Conservation (phyloP, 306 rosid genomes). For the Mimosa bimucronata region DNA sequence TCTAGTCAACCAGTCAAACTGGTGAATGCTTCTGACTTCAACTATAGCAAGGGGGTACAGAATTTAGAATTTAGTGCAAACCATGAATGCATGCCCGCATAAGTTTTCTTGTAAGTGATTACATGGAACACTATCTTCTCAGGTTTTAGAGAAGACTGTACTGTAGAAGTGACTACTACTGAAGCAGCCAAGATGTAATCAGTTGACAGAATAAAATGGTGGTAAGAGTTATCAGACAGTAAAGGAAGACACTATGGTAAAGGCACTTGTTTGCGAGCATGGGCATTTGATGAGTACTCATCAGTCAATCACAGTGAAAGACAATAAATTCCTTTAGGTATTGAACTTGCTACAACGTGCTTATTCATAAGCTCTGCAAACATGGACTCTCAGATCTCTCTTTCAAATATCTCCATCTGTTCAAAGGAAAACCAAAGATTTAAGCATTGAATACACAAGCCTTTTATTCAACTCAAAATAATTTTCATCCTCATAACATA, state of each 20-base stretch:
- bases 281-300: slow-evolving; percentile 98
- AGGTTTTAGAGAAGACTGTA: slow-evolving; percentile 78
- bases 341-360: slow-evolving; percentile 93
- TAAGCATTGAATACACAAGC: background rate
- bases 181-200: slow-evolving; percentile 99
- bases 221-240: slow-evolving; percentile 85
- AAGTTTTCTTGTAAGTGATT: slow-evolving; percentile 96
- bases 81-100: slow-evolving; percentile 99
- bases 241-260: slow-evolving; percentile 87
- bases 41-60: slow-evolving; percentile 86
- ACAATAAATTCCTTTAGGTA: slow-evolving; percentile 96
- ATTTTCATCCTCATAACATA: background rate
- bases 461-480: background rate
- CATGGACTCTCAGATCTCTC: slow-evolving; percentile 78
- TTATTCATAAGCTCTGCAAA: slow-evolving; percentile 92
- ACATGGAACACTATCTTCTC: slow-evolving; percentile 93
- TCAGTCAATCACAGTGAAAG: slow-evolving; percentile 95
- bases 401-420: slow-evolving; percentile 96
- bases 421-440: slow-evolving; percentile 28
- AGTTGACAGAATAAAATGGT: slow-evolving; percentile 87
- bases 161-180: slow-evolving; percentile 92
- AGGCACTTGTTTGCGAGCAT: slow-evolving; percentile 96
- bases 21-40: slow-evolving; percentile 95
- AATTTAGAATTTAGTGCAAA: slow-evolving; percentile 93
- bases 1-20: slow-evolving; percentile 97